Base-by-base conservation (phyloP, 371 early-diverging fungal species). In the Mortierella sp. region DNA sequence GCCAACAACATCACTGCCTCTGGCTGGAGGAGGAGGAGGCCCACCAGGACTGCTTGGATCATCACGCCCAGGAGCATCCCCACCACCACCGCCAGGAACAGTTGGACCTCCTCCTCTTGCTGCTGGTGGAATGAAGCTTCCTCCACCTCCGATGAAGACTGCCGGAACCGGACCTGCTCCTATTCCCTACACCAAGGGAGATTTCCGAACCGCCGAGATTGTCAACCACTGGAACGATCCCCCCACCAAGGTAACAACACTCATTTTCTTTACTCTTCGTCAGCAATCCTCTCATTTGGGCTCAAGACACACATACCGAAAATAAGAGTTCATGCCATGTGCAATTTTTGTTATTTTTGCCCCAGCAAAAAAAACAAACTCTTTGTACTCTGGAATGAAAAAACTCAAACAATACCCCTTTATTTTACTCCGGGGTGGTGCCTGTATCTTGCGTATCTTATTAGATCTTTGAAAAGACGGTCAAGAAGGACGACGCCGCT, bases 161-260 rank as follows among this genome's bases (percentile, higher is more conserved):
- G 37, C 64, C 2, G 76, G 48, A 10, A 67, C 65, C 2, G 73
- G 55, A 8, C 50, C 69, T 11, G 70, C 84, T 3, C 76, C 84
- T 8, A 26, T 70, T 6, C 79, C 84, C 8, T 78, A 76, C 29
- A 78, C 73, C 34, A 79, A 76, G 45, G 84, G 82, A 41, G 89
- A 89, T 58, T 89, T 89, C 65, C 70, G 88, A 55, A 87, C 85
- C 11, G 87, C 88, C 13, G 77, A 68, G 31, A 89, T 89, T 64
- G 77, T 85, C 22, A 82, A 87, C 41, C 89, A 89, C 70, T 89
- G 89, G 88, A 89, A 89, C 74, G 89, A 89, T 37, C 88, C 88
- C 4, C 88, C 89, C 29, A 88, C 79, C 43, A 81, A 86, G 84
- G 89, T 87, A 87, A n/a, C 9, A 1, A 7, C 40, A 0, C 5